Conservation (phyloP, 179 eudicot genomes). For the Sideroxylon spinosum region DNA sequence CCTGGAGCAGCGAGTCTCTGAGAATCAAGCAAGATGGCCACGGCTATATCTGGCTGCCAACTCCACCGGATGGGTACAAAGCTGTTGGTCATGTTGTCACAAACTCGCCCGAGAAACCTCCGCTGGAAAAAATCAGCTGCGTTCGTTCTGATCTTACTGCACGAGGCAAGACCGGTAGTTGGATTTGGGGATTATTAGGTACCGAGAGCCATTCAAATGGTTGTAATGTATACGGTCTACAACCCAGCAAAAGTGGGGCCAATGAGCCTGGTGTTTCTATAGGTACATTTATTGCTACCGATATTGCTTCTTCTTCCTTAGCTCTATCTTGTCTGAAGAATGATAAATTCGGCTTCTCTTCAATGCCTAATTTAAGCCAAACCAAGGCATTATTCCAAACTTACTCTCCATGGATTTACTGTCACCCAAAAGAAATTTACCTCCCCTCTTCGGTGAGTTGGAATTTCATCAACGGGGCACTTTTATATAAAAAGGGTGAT, state of each 20-base stretch:
- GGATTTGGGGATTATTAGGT: slow-evolving; percentile 41
- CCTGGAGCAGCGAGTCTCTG: slow-evolving; percentile 39
- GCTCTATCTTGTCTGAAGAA: slow-evolving; percentile 49
- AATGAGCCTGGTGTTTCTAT: slow-evolving; percentile 41
- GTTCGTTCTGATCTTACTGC: slow-evolving; percentile 52
- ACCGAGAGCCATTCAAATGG: slow-evolving; percentile 25
- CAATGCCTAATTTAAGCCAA: slow-evolving; percentile 45
- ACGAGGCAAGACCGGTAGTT: slow-evolving; percentile 27
- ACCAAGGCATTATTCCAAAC: slow-evolving; percentile 33
- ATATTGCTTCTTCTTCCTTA: slow-evolving; percentile 12
- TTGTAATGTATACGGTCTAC: slow-evolving; percentile 38
- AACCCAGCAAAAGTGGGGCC: slow-evolving; percentile 54
- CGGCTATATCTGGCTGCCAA: slow-evolving; percentile 65
- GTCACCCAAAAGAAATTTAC: slow-evolving; percentile 49
- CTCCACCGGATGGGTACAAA: slow-evolving; percentile 47
- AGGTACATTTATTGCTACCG: slow-evolving; percentile 46
- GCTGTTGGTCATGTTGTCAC: slow-evolving; percentile 56
- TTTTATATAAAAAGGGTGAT: slow-evolving; percentile 41
- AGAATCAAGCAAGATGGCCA: slow-evolving; percentile 24
- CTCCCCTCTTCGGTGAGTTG: slow-evolving; percentile 60
- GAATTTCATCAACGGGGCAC: slow-evolving; percentile 57
- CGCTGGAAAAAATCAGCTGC: slow-evolving; percentile 45
- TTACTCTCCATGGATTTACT: slow-evolving; percentile 52
- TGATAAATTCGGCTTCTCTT: slow-evolving; percentile 26
- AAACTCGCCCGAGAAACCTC: slow-evolving; percentile 44